phyloP scores from a whole-genome alignment of 495 filamentous ascomycete genomes.

The Penicillium ochrochloron region DNA sequence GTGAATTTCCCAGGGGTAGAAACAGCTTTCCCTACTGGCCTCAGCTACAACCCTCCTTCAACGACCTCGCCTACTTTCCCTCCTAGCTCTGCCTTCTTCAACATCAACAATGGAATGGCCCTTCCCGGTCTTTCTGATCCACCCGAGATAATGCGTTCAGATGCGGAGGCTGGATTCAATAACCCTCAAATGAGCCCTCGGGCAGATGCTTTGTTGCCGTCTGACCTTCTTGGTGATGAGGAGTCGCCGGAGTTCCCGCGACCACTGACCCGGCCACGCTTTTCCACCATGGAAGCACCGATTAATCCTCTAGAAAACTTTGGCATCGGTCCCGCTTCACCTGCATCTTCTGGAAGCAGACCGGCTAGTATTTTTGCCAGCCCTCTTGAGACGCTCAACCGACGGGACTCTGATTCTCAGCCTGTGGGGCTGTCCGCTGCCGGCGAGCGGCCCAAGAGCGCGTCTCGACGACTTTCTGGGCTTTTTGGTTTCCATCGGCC shows the following conservation, averaged over 20 bases:
- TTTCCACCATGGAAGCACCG: slow-evolving; percentile 44
- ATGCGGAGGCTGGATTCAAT: slow-evolving; percentile 54
- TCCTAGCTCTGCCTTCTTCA: slow-evolving; percentile 58
- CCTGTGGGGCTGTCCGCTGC: slow-evolving; percentile 40
- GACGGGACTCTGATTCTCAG: slow-evolving; percentile 45
- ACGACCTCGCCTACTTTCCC: slow-evolving; percentile 55
- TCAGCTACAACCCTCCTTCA: slow-evolving; percentile 51
- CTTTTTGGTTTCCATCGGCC: slow-evolving; percentile 72
- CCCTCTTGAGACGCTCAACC: slow-evolving; percentile 67
- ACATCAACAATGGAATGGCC: slow-evolving; percentile 62
- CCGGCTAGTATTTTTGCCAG: slow-evolving; percentile 69
- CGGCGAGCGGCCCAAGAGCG: slow-evolving; percentile 53
- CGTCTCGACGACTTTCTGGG: slow-evolving; percentile 58
- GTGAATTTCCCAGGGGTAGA: slow-evolving; percentile 49
- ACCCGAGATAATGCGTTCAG: slow-evolving; percentile 44
- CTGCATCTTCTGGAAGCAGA: slow-evolving; percentile 66
- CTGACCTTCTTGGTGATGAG: slow-evolving; percentile 78
- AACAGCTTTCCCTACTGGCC: slow-evolving; percentile 39
- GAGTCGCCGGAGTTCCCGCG: slow-evolving; percentile 62
- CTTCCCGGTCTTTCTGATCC: slow-evolving; percentile 45
- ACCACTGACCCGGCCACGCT: slow-evolving; percentile 44
- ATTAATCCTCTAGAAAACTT: slow-evolving; percentile 40
- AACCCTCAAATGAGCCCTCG: slow-evolving; percentile 81
- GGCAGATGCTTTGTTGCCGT: slow-evolving; percentile 76
- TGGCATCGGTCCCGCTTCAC: slow-evolving; percentile 67